These are phyloP conservation scores for Clonostachys sp. DNA, from an alignment of 2,329 filamentous ascomycete genomes.

Conservation along the genomic window DNA sequence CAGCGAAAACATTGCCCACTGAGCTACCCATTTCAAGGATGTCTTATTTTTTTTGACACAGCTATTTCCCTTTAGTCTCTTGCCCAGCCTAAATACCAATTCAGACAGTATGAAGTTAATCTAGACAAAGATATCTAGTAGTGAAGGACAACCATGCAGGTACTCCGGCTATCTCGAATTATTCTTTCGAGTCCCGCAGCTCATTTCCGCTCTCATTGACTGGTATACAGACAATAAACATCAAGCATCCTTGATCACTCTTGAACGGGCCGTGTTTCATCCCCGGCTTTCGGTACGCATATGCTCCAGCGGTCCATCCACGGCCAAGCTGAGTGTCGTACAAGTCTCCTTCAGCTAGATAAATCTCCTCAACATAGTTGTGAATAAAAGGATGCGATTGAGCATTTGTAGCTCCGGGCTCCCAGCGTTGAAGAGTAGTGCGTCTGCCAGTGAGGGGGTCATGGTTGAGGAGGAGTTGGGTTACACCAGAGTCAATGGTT, in stretches of 20 bases:
- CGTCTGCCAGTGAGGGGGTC: slow-evolving; percentile 15
- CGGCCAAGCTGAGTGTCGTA: slow-evolving; percentile 20
- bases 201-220: slow-evolving; percentile 6
- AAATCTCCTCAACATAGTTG: slow-evolving; percentile 30
- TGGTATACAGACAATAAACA: slow-evolving; percentile 19
- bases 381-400: slow-evolving; percentile 21
- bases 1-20: too few relatives aligned
- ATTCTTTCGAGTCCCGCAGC: neutral
- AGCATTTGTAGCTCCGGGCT: slow-evolving; percentile 18
- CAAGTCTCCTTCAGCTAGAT: slow-evolving; percentile 25
- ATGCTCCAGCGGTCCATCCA: slow-evolving; percentile 24
- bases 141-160: too few relatives aligned
- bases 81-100: too few relatives aligned
- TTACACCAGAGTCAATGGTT: slow-evolving; percentile 21
- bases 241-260: slow-evolving; percentile 25
- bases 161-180: too few relatives aligned
- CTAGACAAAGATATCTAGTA: too few relatives aligned
- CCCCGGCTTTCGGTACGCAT: slow-evolving; percentile 30
- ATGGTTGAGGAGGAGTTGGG: slow-evolving; percentile 27
- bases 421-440: slow-evolving; percentile 27
- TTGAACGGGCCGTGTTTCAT: slow-evolving; percentile 32
- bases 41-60: too few relatives aligned
- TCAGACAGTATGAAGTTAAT: too few relatives aligned
- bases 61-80: too few relatives aligned
- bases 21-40: too few relatives aligned